Base-by-base conservation (phyloP, 2,329 filamentous ascomycete species). In the Fusarium sp. region DNA sequence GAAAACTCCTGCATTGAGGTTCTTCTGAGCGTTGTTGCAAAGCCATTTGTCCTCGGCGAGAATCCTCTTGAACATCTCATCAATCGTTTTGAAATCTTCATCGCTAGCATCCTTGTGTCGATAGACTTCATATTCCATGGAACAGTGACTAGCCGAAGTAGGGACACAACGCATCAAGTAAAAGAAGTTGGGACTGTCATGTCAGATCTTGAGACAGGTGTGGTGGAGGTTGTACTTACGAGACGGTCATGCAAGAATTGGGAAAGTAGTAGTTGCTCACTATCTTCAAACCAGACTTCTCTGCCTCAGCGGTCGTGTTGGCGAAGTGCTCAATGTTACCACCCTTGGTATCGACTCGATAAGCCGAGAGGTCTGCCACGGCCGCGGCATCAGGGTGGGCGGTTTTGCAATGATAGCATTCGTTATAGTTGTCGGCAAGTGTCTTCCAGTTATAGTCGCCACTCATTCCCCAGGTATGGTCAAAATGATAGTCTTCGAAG, bases 361-460 rank as follows among this genome's bases (percentile, higher is more conserved):
- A 69, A 1, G 48, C 34, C 4, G 55, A 26, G 0, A 69, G 52
- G 16, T 69, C 56, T 1, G 66, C 39, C 2, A 69, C 19, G 2
- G 28, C 19, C 1, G 37, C 65, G 1, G 44, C 53, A 16, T 65
- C 59, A 2, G 67, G 60, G 18, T 71, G 67, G 0, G 67, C 50
- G 0, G 59, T 59, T 12, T 65, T 64, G 26, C 67, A 70, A 25
- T 70, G 67, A 11, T 70, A 68, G 14, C 65, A 67, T 18, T 67
- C 64, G 7, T 68, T 67, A 10, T 68, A 67, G n/a, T 68, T 68
- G 16, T 68, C 65, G 1, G 83, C 83, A 23, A 88, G 74, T 4
- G 84, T 84, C 77, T 89, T 89, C 86, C 87, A 89, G 77, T 89
- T 88, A 67, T 84, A 86, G 18, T 83, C 80, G 0, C 83, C 83